phyloP scores from a whole-genome alignment of 23 red algal genomes.

The Chondrus crispus region DNA sequence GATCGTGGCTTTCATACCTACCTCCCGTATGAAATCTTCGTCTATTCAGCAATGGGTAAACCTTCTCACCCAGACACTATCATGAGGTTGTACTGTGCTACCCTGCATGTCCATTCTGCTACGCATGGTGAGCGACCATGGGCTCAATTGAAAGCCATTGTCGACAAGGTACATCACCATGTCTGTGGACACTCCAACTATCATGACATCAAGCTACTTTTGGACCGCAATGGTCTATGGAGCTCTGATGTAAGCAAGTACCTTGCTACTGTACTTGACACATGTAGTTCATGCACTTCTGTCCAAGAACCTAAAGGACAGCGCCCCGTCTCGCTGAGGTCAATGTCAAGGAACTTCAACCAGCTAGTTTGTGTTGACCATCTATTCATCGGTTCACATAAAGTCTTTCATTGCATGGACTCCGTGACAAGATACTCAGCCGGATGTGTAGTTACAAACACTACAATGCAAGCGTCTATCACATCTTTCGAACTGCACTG shows the following conservation, averaged over 20 bases:
- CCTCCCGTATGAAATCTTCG: not conserved
- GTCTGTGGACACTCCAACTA: conserved; percentile 8
- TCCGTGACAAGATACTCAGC: not conserved
- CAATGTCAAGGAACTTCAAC: not conserved
- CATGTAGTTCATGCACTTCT: not conserved
- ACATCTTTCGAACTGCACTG: not conserved
- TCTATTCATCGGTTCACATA: not conserved
- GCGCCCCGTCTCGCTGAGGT: not conserved
- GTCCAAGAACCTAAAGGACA: not conserved
- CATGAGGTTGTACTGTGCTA: not conserved
- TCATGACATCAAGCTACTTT: conserved; percentile 5
- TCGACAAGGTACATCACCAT: conserved; percentile 17
- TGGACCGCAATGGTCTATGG: conserved; percentile 19
- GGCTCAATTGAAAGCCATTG: not conserved
- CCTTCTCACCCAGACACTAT: not conserved
- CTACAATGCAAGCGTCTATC: not conserved
- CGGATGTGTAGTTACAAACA: not conserved
- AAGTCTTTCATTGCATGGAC: conserved; percentile 19
- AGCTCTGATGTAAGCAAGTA: conserved; percentile 1
- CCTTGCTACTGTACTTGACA: not conserved
- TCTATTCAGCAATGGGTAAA: not conserved
- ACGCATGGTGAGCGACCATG: not conserved
- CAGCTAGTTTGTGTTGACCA: not conserved
- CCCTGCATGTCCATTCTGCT: not conserved
- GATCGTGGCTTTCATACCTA: conserved; percentile 17